Evolutionary conservation across 2,329 filamentous ascomycete genomes (phyloP), one percentile per base, ranked within the genome.

Genomic region (Triangularia verruculosa): DNA sequence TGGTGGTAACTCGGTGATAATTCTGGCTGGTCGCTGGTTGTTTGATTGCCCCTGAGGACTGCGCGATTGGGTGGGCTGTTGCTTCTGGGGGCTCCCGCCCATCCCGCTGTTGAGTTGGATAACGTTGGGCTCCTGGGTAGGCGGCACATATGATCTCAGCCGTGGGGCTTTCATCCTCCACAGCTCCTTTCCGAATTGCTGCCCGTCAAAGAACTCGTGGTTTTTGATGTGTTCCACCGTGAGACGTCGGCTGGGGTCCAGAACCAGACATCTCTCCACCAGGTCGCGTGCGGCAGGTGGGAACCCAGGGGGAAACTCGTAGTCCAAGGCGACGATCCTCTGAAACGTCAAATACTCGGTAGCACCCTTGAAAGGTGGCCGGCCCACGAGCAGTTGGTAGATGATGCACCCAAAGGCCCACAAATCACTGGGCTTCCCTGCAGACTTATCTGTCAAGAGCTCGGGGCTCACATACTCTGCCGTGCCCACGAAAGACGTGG

Each of bases 331-430:
- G 60, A 99, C 92, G 73, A 99, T 99, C 78, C 98, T 99, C 75
- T 99, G 95, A 74, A 99, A 99, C 0, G 95, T 99, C 73, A 95
- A 84, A 72, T 98, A 99, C 74, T 99, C 95, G 70, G 96, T 97
- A 13, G 85, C 90, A 47, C 91, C 95, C 76, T 99, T 99, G 81
- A 99, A 99, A 0, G 95, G 95, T 5, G 95, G 95, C 65, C 95
- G 84, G n/a, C 95, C 95, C n/a, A 91, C 91, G 32, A 99, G 81
- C 25, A 99, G 84, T 76, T 99, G 95, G 75, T 96, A 99, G 67
- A 99, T 88, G 70, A 99, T 99, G 79, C 95, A 99, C 9, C 95
- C 95, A 79, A 96, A 99, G 2, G 95, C 95, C 95, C 95, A 99
- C 57, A 99, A 78, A 77, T 99, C 95, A 76, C 95, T 98, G 52